Conservation (phyloP, 139 green algal genomes). For the Chlamydomonas sp. region DNA sequence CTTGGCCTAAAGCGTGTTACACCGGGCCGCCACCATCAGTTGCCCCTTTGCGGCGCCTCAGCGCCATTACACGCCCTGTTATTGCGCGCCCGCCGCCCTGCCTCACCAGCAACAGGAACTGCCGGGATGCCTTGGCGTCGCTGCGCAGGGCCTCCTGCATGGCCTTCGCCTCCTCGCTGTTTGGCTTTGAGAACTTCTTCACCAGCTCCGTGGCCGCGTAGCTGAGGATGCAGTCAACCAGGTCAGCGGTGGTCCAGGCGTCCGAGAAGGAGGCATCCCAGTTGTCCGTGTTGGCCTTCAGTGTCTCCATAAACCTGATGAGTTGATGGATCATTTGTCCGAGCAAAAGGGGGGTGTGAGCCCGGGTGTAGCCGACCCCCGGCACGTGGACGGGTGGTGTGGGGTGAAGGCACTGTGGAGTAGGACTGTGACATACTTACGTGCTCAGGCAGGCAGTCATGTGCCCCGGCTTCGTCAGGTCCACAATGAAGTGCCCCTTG, state of each 20-base stretch:
- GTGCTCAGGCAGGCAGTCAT: constrained; percentile 83
- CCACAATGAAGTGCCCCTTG: constrained; percentile 84
- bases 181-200: constrained; percentile 30
- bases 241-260: constrained; percentile 79
- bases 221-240: constrained; percentile 89
- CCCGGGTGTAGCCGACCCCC: neutral
- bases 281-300: constrained; percentile 76
- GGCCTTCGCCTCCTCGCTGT: constrained; percentile 38
- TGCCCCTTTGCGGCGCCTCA: too few species aligned
- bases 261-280: constrained; percentile 86
- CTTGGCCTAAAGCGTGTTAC: too few species aligned
- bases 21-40: too few species aligned
- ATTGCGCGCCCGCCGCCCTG: too few species aligned
- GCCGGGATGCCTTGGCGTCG: constrained; percentile 68
- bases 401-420: neutral
- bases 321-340: constrained; percentile 82
- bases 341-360: neutral
- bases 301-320: constrained; percentile 60
- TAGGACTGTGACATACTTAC: constrained; percentile 23
- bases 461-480: constrained; percentile 80
- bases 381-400: neutral
- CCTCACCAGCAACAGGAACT: constrained; percentile 78
- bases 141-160: constrained; percentile 73
- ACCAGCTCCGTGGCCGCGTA: constrained; percentile 80
- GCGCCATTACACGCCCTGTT: too few species aligned